Base-by-base conservation (phyloP, 768 basidiomycete species). In the Lactifluus hygrophoroides region DNA sequence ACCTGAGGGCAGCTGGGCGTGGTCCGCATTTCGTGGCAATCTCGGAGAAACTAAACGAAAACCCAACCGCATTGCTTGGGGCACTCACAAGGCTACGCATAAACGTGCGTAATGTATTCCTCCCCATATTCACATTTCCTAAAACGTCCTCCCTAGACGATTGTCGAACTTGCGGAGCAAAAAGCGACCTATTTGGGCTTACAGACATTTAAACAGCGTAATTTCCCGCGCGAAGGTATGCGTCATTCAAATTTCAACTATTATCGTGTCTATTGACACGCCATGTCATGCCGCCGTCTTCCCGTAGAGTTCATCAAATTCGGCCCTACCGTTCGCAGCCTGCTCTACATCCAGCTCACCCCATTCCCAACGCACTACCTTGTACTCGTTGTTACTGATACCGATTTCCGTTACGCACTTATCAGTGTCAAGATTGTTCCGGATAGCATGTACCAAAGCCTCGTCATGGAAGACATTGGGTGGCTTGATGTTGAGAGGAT, bases 141-240 rank as follows among this genome's bases (percentile, higher is more conserved):
- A 32, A 32, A 10, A 32, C 10, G 5, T 27, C 40, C 2, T 19
- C 13, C 14, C n/a, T 63, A 94, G 93, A 90, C 90, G 5, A 90
- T 94, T 60, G 76, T 81, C 43, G 89, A 92, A 55, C 77, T 86
- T 16, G 81, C 86, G 10, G 90, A 94, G 69, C 86, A 89, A 69
- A 93, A 91, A 66, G 88, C 86, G n/a, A 81, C 76, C 61, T 86
- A 90, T 65, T 80, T 94, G 10, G 93, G 93, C n/a, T 71, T 93
- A 42, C 83, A 84, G 67, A 83, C 80, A 56, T 87, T 81, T 70
- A 81, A 84, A 16, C 71, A 76, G 25, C 81, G 90, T 35, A 85
- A 89, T 64, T 82, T 94, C 60, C 68, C 76, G 1, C 74, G 69
- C 35, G 81, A 86, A 66, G 89, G 90, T 89, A 25, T 38, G 70